Conservation (phyloP, 805 yeast genomes). For the Cyberlindnera mississippiensis region DNA sequence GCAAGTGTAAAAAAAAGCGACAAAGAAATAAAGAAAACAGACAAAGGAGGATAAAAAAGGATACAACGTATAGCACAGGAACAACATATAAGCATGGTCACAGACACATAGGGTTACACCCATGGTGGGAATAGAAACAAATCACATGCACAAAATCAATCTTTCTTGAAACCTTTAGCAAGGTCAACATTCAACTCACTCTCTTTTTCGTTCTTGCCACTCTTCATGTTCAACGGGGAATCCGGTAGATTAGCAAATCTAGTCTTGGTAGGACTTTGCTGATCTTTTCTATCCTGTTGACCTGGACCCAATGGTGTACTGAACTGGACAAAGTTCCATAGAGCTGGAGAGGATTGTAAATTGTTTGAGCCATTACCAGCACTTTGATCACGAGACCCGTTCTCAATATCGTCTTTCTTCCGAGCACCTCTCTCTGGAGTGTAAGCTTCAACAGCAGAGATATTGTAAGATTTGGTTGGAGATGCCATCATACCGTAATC, state of each 20-base stretch:
- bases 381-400: conserved; percentile 3
- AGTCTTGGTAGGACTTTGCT: conserved; percentile 21
- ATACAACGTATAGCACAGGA: not conserved
- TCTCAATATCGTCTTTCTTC: conserved; percentile 23
- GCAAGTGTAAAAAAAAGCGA: conserved; percentile 1
- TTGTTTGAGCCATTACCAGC: conserved; percentile 16
- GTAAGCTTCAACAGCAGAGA: conserved; percentile 55
- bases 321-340: conserved; percentile 90
- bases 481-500: conserved; percentile 26
- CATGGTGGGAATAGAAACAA: too few relatives aligned
- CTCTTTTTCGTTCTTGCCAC: conserved; percentile 26
- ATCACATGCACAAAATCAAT: not conserved
- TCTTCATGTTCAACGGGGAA: conserved; percentile 22
- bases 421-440: conserved; percentile 56
- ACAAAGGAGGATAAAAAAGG: too few relatives aligned
- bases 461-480: conserved; percentile 42
- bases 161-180: conserved; percentile 41
- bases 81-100: not conserved
- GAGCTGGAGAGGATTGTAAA: conserved; percentile 67
- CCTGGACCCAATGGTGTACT: conserved; percentile 37
- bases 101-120: too few relatives aligned
- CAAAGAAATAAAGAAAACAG: not conserved
- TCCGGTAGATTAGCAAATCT: conserved; percentile 17
- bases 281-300: conserved; percentile 13
- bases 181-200: conserved; percentile 46